phyloP scores from a whole-genome alignment of 2,329 filamentous ascomycete species.

The Beauveria brongniartii region DNA sequence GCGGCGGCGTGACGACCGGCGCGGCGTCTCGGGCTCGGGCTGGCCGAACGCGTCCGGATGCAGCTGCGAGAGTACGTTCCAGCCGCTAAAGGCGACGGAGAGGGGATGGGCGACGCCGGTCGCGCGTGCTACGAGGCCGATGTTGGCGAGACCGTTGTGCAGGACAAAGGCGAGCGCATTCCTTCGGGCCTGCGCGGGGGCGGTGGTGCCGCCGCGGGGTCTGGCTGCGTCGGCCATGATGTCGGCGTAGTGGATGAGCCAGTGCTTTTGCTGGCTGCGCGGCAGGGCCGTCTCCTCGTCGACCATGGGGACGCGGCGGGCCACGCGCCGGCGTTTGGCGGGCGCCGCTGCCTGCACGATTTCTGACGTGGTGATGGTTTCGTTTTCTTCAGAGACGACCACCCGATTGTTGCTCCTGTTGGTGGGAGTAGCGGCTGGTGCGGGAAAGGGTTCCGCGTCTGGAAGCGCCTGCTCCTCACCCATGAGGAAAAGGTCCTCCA shows the following conservation, averaged over 20 bases:
- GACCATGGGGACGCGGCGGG: slow-evolving; percentile 17
- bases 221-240: slow-evolving; percentile 45
- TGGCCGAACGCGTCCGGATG: neutral
- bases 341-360: slow-evolving; percentile 13
- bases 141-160: slow-evolving; percentile 26
- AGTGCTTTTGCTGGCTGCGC: slow-evolving; percentile 29
- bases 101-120: slow-evolving; percentile 34
- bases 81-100: slow-evolving; percentile 30
- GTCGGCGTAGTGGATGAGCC: slow-evolving; percentile 34
- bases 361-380: slow-evolving; percentile 15
- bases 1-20: slow-evolving; percentile 28
- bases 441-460: slow-evolving; percentile 4
- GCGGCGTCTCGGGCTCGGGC: slow-evolving; percentile 25
- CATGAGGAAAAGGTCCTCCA: slow-evolving; percentile 11
- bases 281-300: slow-evolving; percentile 28
- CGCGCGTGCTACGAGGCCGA: slow-evolving; percentile 18
- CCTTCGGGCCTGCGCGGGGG: slow-evolving; percentile 30
- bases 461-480: slow-evolving; percentile 14
- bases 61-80: slow-evolving; percentile 13
- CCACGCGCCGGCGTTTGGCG: neutral
- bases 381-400: slow-evolving; percentile 12
- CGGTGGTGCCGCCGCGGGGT: slow-evolving; percentile 17
- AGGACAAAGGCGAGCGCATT: slow-evolving; percentile 25
- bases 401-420: neutral
- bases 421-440: neutral